Percentiles rank a stretch among this genome's conserved stretches.
Evolutionary conservation across 129 eudicot genomes (phyloP).

Genomic region (Gnaphalium uliginosum): DNA sequence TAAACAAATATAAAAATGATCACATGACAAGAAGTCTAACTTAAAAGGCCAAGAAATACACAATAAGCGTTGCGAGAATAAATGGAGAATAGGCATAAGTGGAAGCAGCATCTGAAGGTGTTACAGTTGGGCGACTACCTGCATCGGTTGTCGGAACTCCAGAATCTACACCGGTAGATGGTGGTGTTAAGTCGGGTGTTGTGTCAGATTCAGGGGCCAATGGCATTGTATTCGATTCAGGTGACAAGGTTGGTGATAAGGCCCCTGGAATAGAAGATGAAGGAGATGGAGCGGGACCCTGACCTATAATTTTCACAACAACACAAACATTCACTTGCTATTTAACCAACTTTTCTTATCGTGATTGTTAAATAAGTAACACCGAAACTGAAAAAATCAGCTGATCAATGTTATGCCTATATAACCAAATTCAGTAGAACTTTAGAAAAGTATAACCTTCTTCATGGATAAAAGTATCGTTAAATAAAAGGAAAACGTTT

Average conservation of each 20-base stretch:
- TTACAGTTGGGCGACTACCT: slow-evolving; percentile 55
- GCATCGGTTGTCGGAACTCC: slow-evolving; percentile 45
- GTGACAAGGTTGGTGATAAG: slow-evolving; percentile 48
- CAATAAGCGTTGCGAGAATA: slow-evolving; percentile 40
- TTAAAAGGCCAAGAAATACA: slow-evolving; percentile 24
- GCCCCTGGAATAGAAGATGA: slow-evolving; percentile 31
- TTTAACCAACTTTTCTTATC: neutral
- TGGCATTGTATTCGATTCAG: slow-evolving; percentile 54
- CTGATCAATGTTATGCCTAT: neutral
- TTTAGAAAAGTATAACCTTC: no score
- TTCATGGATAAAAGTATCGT: no score
- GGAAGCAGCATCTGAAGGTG: slow-evolving; percentile 56
- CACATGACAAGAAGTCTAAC: neutral
- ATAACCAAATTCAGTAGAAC: no score
- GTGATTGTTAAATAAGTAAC: neutral
- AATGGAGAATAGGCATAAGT: slow-evolving; percentile 38
- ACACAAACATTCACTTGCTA: neutral
- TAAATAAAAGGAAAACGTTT: neutral
- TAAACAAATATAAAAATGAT: neutral
- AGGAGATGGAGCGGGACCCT: slow-evolving; percentile 52
- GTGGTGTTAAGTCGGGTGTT: slow-evolving; percentile 42
- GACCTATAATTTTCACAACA: slow-evolving; percentile 38
- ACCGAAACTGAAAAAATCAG: neutral
- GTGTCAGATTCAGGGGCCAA: slow-evolving; percentile 45
- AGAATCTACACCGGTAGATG: slow-evolving; percentile 33